Conservation (phyloP, 2,329 filamentous ascomycete genomes). For the Fusarium mexicanum region DNA sequence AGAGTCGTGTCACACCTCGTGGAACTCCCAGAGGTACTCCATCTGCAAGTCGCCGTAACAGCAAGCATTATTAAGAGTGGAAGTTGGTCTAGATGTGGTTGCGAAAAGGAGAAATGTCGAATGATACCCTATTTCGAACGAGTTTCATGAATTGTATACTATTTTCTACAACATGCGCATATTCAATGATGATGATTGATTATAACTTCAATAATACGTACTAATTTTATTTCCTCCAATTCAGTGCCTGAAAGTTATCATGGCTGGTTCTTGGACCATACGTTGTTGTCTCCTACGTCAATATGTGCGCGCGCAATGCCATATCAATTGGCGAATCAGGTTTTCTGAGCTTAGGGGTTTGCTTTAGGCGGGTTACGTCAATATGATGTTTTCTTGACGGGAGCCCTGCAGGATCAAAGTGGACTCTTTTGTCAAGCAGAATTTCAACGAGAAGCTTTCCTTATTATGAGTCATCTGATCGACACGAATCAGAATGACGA, state of each 20-base stretch:
- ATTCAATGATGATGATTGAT: neutral
- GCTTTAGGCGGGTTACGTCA: no score
- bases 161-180: neutral
- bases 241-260: neutral
- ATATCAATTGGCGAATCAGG: no score
- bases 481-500: no score
- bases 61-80: neutral
- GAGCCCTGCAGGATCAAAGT: no score
- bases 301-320: no score
- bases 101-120: neutral
- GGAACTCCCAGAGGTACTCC: conserved; percentile 52
- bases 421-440: no score
- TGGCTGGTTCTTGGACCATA: no score
- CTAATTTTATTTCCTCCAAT: neutral
- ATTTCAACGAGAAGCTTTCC: no score
- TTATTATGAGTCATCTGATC: no score
- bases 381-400: no score
- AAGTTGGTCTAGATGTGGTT: neutral
- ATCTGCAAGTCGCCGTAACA: conserved; percentile 45
- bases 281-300: no score
- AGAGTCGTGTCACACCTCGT: conserved; percentile 52
- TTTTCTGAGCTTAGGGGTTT: no score
- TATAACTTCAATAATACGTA: neutral
- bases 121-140: conserved; percentile 12
- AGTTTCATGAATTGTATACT: neutral